Base-by-base conservation (phyloP, 148 eudicot species). In the Camellia granthamiana region DNA sequence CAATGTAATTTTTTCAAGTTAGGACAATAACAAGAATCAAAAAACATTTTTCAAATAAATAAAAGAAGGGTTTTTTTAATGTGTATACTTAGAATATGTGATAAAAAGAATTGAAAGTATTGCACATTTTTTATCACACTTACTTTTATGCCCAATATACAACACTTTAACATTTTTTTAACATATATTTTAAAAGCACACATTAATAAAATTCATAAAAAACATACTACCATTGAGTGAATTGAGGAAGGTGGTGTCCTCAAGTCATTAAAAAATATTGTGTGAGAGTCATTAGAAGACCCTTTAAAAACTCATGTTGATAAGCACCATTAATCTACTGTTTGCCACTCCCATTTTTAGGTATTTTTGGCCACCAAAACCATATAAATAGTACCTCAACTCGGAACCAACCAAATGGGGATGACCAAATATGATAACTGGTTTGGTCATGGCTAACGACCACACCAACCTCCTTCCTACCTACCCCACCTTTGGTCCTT, bases 281-380 rank as follows among this genome's bases (percentile, higher is more conserved):
- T 59, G n/a, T 14, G 62, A 3, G 6, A 14, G 21, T 14, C 42
- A 10, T 64, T 64, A 11, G 67, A 8, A 9, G 11, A 11, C 10
- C 67, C 41, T 21, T n/a, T n/a, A 30, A 63, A n/a, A 6, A 63
- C 38, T 63, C 5, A 16, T 63, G 67, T 63, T 66, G 69, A 66
- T 38, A 6, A 38, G 44, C 69, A 30, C 15, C 69, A 30, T 30
- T 30, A 66, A 66, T 38, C 16, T 68, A 5, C 72, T 68, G 13
- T 68, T 68, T 43, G 19, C 19, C 72, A 5, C 41, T 43, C 19
- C 72, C 72, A 30, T 42, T 14, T 42, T 68, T 68, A 43, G 49
- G 72, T 68, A 43, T 43, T 68, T 68, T 68, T 14, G 72, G 72
- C 51, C 72, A 68, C 51, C 72, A 41, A 42, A 68, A 23, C 72